These are phyloP conservation scores for Trypanosoma mega DNA, from an alignment of 208 protist genomes.

Conservation along the genomic window DNA sequence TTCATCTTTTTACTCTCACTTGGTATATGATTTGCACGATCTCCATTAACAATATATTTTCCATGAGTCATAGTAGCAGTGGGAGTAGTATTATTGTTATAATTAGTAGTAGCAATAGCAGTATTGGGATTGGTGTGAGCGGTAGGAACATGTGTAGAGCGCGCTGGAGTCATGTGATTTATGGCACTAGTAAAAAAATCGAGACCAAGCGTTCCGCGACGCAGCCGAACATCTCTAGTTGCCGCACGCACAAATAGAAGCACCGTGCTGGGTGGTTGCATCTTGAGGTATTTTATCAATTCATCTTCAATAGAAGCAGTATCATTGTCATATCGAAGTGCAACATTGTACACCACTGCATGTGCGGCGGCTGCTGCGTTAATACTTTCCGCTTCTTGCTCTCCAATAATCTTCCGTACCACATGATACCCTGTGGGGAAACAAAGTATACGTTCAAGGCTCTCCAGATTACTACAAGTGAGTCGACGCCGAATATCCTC, in stretches of 20 bases:
- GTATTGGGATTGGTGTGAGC: too few species aligned
- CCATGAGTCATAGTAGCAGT: too few species aligned
- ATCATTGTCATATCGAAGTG: conserved; percentile 17
- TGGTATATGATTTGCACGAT: too few species aligned
- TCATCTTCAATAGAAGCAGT: not conserved
- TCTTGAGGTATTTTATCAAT: conserved; percentile 1
- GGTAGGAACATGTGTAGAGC: too few species aligned
- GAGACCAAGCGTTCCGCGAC: conserved; percentile 13
- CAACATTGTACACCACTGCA: conserved; percentile 12
- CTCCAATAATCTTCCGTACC: not conserved
- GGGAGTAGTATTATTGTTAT: conserved; percentile 1
- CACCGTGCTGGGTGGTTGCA: conserved; percentile 9
- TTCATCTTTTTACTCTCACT: too few species aligned
- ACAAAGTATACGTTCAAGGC: conserved; percentile 32
- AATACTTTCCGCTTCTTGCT: conserved; percentile 14
- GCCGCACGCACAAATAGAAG: conserved; percentile 9
- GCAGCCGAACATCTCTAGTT: conserved; percentile 17
- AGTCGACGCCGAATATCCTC: conserved; percentile 40
- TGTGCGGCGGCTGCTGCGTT: conserved; percentile 14
- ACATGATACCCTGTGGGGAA: too few species aligned
- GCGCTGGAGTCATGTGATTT: too few species aligned
- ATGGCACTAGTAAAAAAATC: conserved; percentile 29
- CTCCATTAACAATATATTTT: too few species aligned
- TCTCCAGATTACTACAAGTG: conserved; percentile 28
- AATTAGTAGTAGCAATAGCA: not conserved